phyloP scores from a whole-genome alignment of 2,329 filamentous ascomycete genomes.

The Sporothrix mexicana region DNA sequence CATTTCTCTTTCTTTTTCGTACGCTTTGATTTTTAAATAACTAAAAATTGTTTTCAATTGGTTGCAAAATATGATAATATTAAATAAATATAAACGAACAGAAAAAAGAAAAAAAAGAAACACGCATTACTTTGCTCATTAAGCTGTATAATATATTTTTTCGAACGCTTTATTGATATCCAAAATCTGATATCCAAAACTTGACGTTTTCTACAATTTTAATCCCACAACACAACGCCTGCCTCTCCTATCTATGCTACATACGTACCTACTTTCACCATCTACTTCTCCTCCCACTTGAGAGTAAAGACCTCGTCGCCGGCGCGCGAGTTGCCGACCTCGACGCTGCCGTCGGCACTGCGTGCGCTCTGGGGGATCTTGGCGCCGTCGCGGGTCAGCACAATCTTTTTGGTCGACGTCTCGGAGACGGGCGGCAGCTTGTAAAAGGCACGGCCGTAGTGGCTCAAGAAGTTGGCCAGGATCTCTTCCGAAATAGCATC shows the following conservation, averaged over 20 bases:
- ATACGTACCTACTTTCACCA: neutral
- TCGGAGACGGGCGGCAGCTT: constrained; percentile 44
- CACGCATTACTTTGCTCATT: neutral
- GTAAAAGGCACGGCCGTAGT: constrained; percentile 62
- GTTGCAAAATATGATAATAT: no score
- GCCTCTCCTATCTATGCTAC: neutral
- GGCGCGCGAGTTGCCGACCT: constrained; percentile 53
- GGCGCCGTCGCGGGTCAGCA: constrained; percentile 51
- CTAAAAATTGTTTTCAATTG: no score
- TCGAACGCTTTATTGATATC: no score
- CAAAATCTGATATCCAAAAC: neutral
- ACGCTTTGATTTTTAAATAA: no score
- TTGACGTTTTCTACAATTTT: neutral
- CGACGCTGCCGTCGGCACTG: constrained; percentile 48
- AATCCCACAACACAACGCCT: neutral
- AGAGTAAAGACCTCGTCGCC: constrained; percentile 52
- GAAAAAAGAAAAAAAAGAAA: neutral
- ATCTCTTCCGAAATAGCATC: constrained; percentile 60
- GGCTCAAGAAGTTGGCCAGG: constrained; percentile 61
- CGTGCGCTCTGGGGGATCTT: constrained; percentile 50
- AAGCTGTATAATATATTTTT: neutral
- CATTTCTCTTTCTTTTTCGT: no score
- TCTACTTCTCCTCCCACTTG: constrained; percentile 42
- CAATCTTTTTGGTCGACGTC: constrained; percentile 41
- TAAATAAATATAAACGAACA: neutral